These are phyloP conservation scores for Boeremia exigua DNA, from an alignment of 2,329 filamentous ascomycete species.

Conservation along the genomic window DNA sequence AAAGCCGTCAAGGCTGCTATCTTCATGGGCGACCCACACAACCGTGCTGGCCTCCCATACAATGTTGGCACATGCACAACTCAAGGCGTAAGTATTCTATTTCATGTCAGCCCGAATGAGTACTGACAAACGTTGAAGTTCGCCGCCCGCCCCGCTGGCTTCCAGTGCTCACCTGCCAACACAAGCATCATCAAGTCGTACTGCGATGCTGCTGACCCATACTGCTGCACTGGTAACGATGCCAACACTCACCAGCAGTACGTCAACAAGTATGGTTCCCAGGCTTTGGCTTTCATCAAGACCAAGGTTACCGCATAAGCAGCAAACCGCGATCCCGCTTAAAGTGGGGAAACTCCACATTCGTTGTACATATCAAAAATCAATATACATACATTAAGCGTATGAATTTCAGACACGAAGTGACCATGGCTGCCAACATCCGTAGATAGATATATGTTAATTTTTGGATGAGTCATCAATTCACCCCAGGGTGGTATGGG, in stretches of 20 bases:
- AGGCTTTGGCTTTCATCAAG: conserved; percentile 66
- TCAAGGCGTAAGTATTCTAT: conserved; percentile 59
- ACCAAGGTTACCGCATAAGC: conserved; percentile 54
- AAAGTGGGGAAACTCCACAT: neutral
- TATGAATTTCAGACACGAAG: neutral
- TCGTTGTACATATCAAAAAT: conserved; percentile 15
- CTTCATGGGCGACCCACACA: conserved; percentile 69
- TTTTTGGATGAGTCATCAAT: conserved; percentile 4
- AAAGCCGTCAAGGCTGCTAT: conserved; percentile 67
- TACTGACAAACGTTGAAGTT: conserved; percentile 55
- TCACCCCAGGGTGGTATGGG: conserved; percentile 34
- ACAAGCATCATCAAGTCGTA: conserved; percentile 67
- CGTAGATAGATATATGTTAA: neutral
- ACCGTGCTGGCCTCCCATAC: conserved; percentile 62
- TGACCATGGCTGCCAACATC: neutral
- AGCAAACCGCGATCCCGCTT: neutral
- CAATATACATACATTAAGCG: neutral
- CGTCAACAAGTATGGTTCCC: conserved; percentile 63
- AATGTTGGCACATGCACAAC: conserved; percentile 67
- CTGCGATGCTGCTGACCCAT: conserved; percentile 69
- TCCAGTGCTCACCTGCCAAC: conserved; percentile 59
- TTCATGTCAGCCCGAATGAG: neutral
- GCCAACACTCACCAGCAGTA: conserved; percentile 68
- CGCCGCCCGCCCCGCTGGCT: conserved; percentile 64
- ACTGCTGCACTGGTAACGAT: conserved; percentile 70